These are phyloP conservation scores for Colletotrichum eremochloae DNA, from an alignment of 2,329 filamentous ascomycete species.

Conservation along the genomic window DNA sequence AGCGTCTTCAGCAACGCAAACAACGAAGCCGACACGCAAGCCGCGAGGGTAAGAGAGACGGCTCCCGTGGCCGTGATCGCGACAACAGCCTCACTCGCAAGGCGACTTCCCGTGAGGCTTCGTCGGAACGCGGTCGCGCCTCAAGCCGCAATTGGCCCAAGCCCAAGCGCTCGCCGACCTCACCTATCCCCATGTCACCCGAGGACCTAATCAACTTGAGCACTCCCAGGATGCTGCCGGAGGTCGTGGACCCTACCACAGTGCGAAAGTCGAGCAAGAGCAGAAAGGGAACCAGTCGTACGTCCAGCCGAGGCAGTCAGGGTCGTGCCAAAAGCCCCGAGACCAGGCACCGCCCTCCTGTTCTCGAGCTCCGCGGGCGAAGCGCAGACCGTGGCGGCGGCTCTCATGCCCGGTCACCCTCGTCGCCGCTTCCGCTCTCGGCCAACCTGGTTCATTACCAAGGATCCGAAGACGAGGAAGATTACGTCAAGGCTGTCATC, in stretches of 20 bases:
- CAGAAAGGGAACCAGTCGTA: conserved; percentile 57
- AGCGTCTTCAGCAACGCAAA: conserved; percentile 68
- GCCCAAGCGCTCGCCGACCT: conserved; percentile 89
- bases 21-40: conserved; percentile 69
- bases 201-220: conserved; percentile 80
- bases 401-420: conserved; percentile 77
- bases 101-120: conserved; percentile 68
- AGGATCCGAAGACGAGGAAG: conserved; percentile 75
- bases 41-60: conserved; percentile 59
- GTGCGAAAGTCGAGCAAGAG: conserved; percentile 58
- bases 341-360: conserved; percentile 54
- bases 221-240: conserved; percentile 55
- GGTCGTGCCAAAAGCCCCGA: conserved; percentile 62
- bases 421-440: conserved; percentile 84
- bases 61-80: conserved; percentile 56
- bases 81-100: conserved; percentile 64
- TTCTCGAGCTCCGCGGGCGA: conserved; percentile 70
- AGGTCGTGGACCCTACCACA: conserved; percentile 57
- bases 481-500: conserved; percentile 65
- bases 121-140: conserved; percentile 78
- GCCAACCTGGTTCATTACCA: conserved; percentile 66
- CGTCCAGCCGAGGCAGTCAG: conserved; percentile 61
- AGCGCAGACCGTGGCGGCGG: conserved; percentile 69
- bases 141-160: conserved; percentile 75
- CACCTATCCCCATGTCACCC: conserved; percentile 93